A percentile compares a stretch with the other conserved stretches of the same genome.
These are phyloP conservation scores for Sporothrix pseudoabietina DNA, from an alignment of 2,329 filamentous ascomycete species.

Conservation along the genomic window DNA sequence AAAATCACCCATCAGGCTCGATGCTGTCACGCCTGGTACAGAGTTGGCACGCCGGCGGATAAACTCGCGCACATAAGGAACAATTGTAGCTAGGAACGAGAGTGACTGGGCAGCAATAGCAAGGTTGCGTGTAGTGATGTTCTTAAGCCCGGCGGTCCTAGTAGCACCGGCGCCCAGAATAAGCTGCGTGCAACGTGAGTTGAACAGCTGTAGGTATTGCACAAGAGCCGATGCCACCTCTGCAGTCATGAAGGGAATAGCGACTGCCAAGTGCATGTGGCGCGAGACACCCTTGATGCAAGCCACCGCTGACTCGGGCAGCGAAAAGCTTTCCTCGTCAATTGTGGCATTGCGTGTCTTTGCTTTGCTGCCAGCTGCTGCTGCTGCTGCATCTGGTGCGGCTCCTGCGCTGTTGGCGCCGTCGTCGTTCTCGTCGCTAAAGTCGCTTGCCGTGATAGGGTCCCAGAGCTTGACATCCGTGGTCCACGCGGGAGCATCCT, in stretches of 20 bases:
- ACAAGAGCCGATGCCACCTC: slow-evolving; percentile 80
- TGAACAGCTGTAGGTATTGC: slow-evolving; percentile 89
- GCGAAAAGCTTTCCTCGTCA: slow-evolving; percentile 80
- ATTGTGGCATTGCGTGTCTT: slow-evolving; percentile 73
- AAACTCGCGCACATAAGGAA: slow-evolving; percentile 90
- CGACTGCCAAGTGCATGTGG: slow-evolving; percentile 79
- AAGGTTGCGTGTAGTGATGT: slow-evolving; percentile 94
- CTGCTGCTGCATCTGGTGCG: background rate
- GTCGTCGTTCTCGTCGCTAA: slow-evolving; percentile 40
- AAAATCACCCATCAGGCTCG: slow-evolving; percentile 74
- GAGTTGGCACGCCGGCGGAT: slow-evolving; percentile 72
- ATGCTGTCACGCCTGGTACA: slow-evolving; percentile 46
- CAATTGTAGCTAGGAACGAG: slow-evolving; percentile 80
- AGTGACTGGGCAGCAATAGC: slow-evolving; percentile 88
- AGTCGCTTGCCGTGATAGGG: slow-evolving; percentile 47
- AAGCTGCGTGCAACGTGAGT: slow-evolving; percentile 92
- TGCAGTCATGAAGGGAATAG: slow-evolving; percentile 84
- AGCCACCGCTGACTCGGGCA: slow-evolving; percentile 79
- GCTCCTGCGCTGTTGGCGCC: slow-evolving; percentile 33
- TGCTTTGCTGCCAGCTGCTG: slow-evolving; percentile 52
- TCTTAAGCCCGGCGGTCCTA: slow-evolving; percentile 83
- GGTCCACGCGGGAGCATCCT: slow-evolving; percentile 68
- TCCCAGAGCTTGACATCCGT: slow-evolving; percentile 62
- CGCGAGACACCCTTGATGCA: slow-evolving; percentile 80
- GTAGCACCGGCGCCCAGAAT: slow-evolving; percentile 95